Evolutionary conservation across 805 yeast species (phyloP), one percentile per base, ranked within the genome.

Genomic region (Candida berthetii): DNA sequence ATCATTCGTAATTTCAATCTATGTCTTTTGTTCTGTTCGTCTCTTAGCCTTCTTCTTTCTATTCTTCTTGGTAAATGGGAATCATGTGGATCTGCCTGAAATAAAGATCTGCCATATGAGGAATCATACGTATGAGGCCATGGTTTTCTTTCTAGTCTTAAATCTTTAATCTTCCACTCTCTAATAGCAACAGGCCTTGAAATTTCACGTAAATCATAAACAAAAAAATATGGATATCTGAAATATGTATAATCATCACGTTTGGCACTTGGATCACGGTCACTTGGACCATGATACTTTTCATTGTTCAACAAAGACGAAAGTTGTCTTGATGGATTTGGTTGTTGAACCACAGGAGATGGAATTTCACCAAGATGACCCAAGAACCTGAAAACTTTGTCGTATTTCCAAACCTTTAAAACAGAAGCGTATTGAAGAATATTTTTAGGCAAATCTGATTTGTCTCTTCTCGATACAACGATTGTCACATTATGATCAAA

Each of bases 211-310:
- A 85, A 68, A 55, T 93, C 99, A 64, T 83, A 91, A 31, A 88
- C 82, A 48, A 83, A 80, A 22, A 88, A 66, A 61, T 81, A 88
- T 7, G 82, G 78, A 31, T 82, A 80, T 39, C 80, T 80, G 60
- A 93, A 86, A 58, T 85, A 85, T 55, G 82, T 81, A 53, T 84
- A 76, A 57, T 91, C 96, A 52, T 86, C 96, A 42, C 96, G 70
- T 49, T 74, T 80, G 2, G 95, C 93, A 47, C 71, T 74, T 11
- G 95, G 93, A 58, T 90, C 96, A 49, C 96, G 76, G 60, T 90
- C 97, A 31, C 83, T 75, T 1, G 96, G 85, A 11, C 96, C 97
- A 58, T 78, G 80, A 13, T 86, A 63, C 54, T 86, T 86, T 57
- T 93, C 99, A 55, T 87, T 89, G 48, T 81, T 80, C 52, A 91